Percentiles rank a stretch among this genome's conserved stretches.
Conservation (phyloP, 2,329 filamentous ascomycete species). For the Penicillium frequentans region DNA sequence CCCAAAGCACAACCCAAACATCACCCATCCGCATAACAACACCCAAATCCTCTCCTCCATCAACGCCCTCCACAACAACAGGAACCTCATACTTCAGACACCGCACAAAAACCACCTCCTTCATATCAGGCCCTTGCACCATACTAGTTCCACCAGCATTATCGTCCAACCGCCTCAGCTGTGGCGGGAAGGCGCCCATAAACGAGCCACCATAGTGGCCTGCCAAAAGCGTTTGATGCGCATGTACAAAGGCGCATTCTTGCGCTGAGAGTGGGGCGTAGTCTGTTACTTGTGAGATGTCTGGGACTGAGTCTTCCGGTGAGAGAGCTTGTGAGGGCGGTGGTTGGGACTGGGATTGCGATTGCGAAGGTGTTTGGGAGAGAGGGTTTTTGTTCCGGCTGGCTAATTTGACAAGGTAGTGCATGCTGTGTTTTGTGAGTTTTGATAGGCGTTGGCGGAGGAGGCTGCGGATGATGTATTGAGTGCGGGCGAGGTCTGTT, state of each 20-base stretch:
- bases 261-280: constrained; percentile 67
- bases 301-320: constrained; percentile 34
- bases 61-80: constrained; percentile 35
- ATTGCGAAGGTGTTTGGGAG: constrained; percentile 16
- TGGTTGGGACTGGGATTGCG: constrained; percentile 14
- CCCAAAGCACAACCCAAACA: constrained; percentile 70
- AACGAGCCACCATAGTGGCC: constrained; percentile 86
- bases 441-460: constrained; percentile 85
- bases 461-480: constrained; percentile 83
- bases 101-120: constrained; percentile 81
- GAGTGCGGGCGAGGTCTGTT: constrained; percentile 92
- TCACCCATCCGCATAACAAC: constrained; percentile 56
- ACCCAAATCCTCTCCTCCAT: constrained; percentile 32
- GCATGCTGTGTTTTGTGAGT: constrained; percentile 54
- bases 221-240: constrained; percentile 81
- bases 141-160: constrained; percentile 86
- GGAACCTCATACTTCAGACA: constrained; percentile 50
- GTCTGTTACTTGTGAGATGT: constrained; percentile 38
- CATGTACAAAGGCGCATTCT: constrained; percentile 78
- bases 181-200: constrained; percentile 74
- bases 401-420: constrained; percentile 37
- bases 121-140: constrained; percentile 82
- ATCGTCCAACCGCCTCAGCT: constrained; percentile 84
- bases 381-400: constrained; percentile 14
- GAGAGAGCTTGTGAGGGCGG: constrained; percentile 10